Base-by-base conservation (phyloP, 441 rosid species). In the Mallotus japonicus region DNA sequence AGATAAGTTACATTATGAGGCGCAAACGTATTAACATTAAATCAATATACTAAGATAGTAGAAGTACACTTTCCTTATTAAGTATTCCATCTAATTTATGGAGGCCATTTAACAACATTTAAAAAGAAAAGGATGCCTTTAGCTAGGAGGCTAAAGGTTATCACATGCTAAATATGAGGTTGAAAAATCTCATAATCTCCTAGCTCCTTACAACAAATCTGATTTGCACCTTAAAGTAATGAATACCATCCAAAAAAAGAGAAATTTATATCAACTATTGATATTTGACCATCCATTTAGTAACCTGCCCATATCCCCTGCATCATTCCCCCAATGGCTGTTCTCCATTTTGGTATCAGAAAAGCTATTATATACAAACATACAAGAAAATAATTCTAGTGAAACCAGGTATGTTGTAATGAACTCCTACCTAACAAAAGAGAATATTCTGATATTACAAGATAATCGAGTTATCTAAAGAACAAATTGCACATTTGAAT, bases 391-490 rank as follows among this genome's bases (percentile, higher is more conserved):
- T 17, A 28, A 50, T 32, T 37, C 50, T 42, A 0, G 51, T 54
- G 61, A 42, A 66, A 54, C 49, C 32, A 15, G 14, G 53, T 32
- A 15, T 15, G 62, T 6, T 67, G 15, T 42, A 20, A 37, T 28
- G 61, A 51, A 37, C 69, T 53, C 19, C 62, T 63, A 72, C 37
- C 75, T 14, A 14, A 20, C 53, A n/a, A 42, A 17, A 71, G 40
- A 53, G 40, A 28, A 20, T 12, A 54, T 42, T 64, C 12, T 60
- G 46, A 62, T 22, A 28, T n/a, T 47, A 32, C 16, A 20, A 22
- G 40, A 32, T 12, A 65, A 68, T 68, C 54, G 72, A 47, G 19
- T 71, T 64, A 24, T 49, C 53, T 9, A 50, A 77, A 58, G 49
- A 42, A 55, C n/a, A 28, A 28, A 28, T 19, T 50, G 20, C 2